Percentiles rank a stretch among this genome's conserved stretches.
phyloP scores from a whole-genome alignment of 306 rosid species.

The Casuarina cunninghamiana region DNA sequence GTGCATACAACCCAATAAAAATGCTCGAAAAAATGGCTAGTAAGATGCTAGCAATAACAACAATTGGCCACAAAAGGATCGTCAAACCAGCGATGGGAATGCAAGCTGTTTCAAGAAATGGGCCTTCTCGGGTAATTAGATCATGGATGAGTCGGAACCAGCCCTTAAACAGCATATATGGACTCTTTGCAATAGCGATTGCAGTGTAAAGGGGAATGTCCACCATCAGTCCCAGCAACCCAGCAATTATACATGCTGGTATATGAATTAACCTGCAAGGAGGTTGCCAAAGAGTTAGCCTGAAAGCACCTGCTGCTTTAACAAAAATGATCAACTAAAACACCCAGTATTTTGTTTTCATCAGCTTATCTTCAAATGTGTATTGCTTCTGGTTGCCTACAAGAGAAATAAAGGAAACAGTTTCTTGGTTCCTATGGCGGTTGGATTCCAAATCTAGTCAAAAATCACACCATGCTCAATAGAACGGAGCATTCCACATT shows the following conservation, averaged over 20 bases:
- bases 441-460: background rate
- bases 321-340: background rate
- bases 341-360: background rate
- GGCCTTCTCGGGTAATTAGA: conserved; percentile 82
- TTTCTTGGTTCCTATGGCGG: background rate
- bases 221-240: conserved; percentile 56
- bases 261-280: conserved; percentile 72
- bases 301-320: background rate
- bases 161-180: conserved; percentile 69
- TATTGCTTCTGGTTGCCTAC: background rate
- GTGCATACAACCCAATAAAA: conserved; percentile 69
- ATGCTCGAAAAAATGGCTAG: conserved; percentile 65
- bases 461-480: background rate
- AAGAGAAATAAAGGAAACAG: background rate
- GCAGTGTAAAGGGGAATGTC: conserved; percentile 68
- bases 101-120: conserved; percentile 88
- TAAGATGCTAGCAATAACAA: conserved; percentile 66
- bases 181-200: conserved; percentile 75
- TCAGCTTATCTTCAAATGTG: background rate
- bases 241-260: conserved; percentile 64
- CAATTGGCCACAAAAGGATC: conserved; percentile 79
- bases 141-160: conserved; percentile 75
- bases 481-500: background rate
- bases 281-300: conserved; percentile 13
- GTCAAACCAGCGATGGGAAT: conserved; percentile 88